Base-by-base conservation (phyloP, 371 early-diverging fungal genomes). In the Zychaea mexicana region DNA sequence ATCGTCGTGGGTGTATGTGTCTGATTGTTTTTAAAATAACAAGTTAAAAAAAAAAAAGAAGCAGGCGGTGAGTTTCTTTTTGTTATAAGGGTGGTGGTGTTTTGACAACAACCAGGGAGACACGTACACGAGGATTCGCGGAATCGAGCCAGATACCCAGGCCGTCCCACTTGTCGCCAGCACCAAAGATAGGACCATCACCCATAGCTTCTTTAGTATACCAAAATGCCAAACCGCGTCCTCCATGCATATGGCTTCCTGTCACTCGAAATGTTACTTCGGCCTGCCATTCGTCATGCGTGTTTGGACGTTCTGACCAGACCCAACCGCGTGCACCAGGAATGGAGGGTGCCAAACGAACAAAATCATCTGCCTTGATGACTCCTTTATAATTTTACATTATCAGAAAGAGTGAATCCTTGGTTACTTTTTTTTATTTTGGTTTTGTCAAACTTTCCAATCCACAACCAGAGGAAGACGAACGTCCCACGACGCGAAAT, bases 201-300 rank as follows among this genome's bases (percentile, higher is more conserved):
- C 73, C 49, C 28, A 75, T 77, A 0, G 70, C 73, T 24, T 90
- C 88, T 58, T 87, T 78, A 4, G 91, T 86, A 70, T 93, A 93
- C 95, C 95, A 95, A 64, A 95, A 87, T 10, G 93, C 93, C 15
- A 95, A 62, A n/a, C 95, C 95, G 39, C 89, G 85, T 42, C 93
- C 93, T 21, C 95, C 94, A 31, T 85, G 71, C 56, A 79, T 68
- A 33, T 83, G 79, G 13, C 83, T 81, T 1, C 95, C 95, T 32
- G 72, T 72, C 3, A 90, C 84, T 36, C 70, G 76, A 71, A 93
- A 87, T 5, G 85, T 75, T 36, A 93, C 74, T 38, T 88, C 86
- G 1, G 87, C 86, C 65, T 90, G 85, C 93, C 94, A 95, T 54
- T 91, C 89, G 59, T 82, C 80, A 76, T 92, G 77, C 4, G 80